Conservation (phyloP, 176 grass and related monocot genomes). For the Echinochloa phyllopogon region DNA sequence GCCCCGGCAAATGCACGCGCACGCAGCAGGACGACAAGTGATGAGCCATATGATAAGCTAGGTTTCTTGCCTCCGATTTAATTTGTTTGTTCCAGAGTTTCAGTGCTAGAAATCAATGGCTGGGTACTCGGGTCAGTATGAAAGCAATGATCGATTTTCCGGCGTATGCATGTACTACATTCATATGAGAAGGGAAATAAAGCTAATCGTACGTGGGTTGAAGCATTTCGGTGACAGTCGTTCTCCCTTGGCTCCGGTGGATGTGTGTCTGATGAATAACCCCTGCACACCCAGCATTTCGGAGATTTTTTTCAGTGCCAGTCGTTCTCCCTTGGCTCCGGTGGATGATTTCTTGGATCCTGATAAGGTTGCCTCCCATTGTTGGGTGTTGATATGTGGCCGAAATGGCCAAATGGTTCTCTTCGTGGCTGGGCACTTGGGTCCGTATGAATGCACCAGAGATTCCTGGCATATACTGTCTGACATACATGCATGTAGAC, state of each 20-base stretch:
- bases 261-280: neutral
- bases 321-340: neutral
- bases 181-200: too few species aligned
- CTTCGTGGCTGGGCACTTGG: neutral
- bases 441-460: neutral
- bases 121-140: neutral
- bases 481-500: too few species aligned
- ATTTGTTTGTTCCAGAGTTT: neutral
- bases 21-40: too few species aligned
- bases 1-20: neutral
- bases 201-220: too few species aligned
- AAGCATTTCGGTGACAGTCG: too few species aligned
- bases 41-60: neutral
- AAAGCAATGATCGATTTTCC: neutral
- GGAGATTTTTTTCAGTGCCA: neutral
- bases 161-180: too few species aligned
- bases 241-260: too few species aligned
- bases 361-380: conserved; percentile 1
- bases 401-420: neutral
- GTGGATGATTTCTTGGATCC: neutral
- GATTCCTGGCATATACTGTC: neutral
- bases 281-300: neutral
- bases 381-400: neutral
- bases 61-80: neutral
- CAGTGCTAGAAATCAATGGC: neutral